phyloP scores from a whole-genome alignment of 495 filamentous ascomycete species.

The Thozetella sp. region DNA sequence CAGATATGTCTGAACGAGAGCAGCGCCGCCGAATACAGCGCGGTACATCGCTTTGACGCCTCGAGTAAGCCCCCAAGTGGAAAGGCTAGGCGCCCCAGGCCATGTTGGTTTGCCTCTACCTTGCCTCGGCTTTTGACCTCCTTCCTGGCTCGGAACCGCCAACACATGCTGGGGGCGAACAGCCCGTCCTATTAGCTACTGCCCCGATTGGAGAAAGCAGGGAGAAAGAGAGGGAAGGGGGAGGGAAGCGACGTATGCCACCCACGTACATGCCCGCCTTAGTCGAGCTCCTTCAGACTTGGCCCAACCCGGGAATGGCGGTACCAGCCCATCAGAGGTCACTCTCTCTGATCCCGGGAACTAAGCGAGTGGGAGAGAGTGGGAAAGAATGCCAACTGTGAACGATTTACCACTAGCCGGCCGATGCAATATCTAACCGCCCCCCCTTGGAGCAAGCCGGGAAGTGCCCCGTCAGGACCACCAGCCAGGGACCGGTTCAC shows the following conservation, averaged over 20 bases:
- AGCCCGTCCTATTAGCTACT: too few species aligned
- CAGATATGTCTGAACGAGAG: neutral
- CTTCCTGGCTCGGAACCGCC: too few species aligned
- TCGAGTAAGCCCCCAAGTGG: neutral
- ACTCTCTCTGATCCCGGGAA: neutral
- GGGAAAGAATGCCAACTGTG: neutral
- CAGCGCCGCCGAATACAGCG: neutral
- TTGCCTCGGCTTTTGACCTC: too few species aligned
- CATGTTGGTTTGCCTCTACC: too few species aligned
- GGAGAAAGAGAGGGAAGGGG: too few species aligned
- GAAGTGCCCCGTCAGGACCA: neutral
- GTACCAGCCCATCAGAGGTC: neutral
- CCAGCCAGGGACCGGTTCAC: neutral
- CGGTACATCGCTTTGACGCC: too few species aligned
- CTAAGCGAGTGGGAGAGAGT: neutral
- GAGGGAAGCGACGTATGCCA: too few species aligned
- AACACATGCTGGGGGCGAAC: too few species aligned
- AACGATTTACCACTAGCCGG: neutral
- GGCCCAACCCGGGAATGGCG: neutral
- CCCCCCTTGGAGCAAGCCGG: neutral
- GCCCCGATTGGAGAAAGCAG: too few species aligned
- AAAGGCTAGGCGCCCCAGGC: neutral
- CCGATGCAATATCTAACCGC: slow-evolving; percentile 1
- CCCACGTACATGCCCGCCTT: too few species aligned
- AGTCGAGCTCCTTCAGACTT: neutral